phyloP scores from a whole-genome alignment of 257 asterid genomes.

The Ocimum tenuiflorum region DNA sequence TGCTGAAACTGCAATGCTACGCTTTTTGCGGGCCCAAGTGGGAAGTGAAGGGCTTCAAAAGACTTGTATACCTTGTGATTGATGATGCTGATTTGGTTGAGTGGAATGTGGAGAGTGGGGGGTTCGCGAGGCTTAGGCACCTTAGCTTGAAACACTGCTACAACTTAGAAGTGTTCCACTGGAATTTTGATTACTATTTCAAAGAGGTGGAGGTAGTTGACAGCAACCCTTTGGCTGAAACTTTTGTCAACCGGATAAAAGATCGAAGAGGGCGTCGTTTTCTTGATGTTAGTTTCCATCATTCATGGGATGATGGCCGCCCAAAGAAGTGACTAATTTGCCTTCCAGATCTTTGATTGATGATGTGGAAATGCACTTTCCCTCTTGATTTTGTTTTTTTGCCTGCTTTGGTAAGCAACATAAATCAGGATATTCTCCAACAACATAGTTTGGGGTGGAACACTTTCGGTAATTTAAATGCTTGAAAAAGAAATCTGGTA shows the following conservation, averaged over 20 bases:
- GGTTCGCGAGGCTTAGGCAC: neutral
- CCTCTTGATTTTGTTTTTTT: too few species aligned
- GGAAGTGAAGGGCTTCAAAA: neutral
- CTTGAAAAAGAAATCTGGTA: too few species aligned
- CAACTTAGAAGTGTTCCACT: neutral
- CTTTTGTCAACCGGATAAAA: neutral
- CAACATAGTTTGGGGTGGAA: too few species aligned
- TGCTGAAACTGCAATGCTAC: neutral
- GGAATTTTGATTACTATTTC: neutral
- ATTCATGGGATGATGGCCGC: neutral
- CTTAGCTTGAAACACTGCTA: constrained; percentile 9
- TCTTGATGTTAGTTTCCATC: neutral
- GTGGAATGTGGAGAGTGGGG: neutral
- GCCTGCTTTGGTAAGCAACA: too few species aligned
- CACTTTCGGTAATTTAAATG: too few species aligned
- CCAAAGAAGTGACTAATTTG: too few species aligned
- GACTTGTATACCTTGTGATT: neutral
- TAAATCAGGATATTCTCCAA: too few species aligned
- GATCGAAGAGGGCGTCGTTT: neutral
- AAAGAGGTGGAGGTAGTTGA: neutral
- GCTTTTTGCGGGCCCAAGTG: constrained; percentile 11
- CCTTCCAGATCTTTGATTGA: too few species aligned
- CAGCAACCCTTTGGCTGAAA: constrained; percentile 7
- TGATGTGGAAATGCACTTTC: too few species aligned
- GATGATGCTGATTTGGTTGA: constrained; percentile 10